Conservation (phyloP, 768 basidiomycete genomes). For the Naganishia vishniacii region DNA sequence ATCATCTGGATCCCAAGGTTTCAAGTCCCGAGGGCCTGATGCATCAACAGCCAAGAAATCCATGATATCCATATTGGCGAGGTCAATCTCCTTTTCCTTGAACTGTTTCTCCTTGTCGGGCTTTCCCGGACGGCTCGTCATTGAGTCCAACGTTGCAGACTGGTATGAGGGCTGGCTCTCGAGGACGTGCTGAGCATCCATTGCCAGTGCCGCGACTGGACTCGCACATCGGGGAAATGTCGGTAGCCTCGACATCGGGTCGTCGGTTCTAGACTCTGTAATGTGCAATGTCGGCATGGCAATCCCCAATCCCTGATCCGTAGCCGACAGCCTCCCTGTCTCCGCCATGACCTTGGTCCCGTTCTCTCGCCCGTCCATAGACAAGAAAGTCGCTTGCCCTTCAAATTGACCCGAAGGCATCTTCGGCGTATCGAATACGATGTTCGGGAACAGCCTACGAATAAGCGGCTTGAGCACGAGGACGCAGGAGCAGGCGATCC, state of each 20-base stretch:
- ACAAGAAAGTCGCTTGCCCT: neutral
- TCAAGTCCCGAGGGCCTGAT: neutral
- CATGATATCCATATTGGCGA: conserved; percentile 25
- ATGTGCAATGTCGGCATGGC: neutral
- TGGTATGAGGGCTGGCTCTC: too few relatives aligned
- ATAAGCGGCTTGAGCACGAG: conserved; percentile 45
- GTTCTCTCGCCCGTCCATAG: neutral
- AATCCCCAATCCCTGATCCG: neutral
- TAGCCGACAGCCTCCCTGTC: neutral
- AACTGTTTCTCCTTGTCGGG: neutral
- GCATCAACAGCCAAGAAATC: conserved; percentile 20
- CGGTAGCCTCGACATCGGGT: neutral
- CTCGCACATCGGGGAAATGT: too few relatives aligned
- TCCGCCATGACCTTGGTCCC: neutral
- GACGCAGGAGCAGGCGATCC: conserved; percentile 41
- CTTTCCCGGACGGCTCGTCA: neutral
- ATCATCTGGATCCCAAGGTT: conserved; percentile 6
- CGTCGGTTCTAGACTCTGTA: neutral
- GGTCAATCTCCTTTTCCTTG: conserved; percentile 17
- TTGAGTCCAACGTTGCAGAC: neutral
- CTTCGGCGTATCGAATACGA: neutral
- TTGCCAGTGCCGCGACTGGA: too few relatives aligned
- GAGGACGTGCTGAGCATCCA: too few relatives aligned
- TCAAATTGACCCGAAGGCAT: conserved; percentile 16
- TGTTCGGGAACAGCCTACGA: conserved; percentile 17